phyloP scores from a whole-genome alignment of 129 eudicot genomes.

The Arctium lappa region DNA sequence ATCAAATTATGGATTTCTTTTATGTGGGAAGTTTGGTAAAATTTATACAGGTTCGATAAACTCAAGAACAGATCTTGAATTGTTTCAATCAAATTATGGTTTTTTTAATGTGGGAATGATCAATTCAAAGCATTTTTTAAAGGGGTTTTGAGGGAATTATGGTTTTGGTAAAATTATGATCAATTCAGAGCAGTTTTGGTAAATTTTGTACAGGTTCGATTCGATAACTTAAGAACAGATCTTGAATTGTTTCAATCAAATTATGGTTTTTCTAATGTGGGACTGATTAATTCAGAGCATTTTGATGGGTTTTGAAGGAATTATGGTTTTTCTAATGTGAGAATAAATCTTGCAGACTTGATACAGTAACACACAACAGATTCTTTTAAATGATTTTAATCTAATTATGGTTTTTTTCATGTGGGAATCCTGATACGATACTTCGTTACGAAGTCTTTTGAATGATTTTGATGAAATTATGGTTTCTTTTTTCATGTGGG shows the following conservation, averaged over 20 bases:
- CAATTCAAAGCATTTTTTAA: background rate
- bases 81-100: background rate
- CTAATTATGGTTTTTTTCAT: background rate
- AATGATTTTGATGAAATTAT: background rate
- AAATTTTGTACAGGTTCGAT: background rate
- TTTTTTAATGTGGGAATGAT: background rate
- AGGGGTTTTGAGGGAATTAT: background rate
- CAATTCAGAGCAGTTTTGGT: background rate
- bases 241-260: background rate
- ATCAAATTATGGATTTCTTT: background rate
- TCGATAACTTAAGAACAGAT: background rate
- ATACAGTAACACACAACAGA: background rate
- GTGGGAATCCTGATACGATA: background rate
- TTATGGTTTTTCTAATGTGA: background rate
- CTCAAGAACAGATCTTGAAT: background rate
- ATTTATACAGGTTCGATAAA: background rate
- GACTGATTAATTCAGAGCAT: background rate
- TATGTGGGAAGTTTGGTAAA: constrained; percentile 1
- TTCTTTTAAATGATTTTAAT: background rate
- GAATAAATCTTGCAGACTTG: background rate
- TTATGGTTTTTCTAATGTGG: background rate
- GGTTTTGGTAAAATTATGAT: background rate
- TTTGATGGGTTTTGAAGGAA: background rate
- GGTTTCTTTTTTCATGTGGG: background rate
- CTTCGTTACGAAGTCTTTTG: background rate